phyloP scores from a whole-genome alignment of 2,329 filamentous ascomycete genomes.

The Aspergillus sp. region DNA sequence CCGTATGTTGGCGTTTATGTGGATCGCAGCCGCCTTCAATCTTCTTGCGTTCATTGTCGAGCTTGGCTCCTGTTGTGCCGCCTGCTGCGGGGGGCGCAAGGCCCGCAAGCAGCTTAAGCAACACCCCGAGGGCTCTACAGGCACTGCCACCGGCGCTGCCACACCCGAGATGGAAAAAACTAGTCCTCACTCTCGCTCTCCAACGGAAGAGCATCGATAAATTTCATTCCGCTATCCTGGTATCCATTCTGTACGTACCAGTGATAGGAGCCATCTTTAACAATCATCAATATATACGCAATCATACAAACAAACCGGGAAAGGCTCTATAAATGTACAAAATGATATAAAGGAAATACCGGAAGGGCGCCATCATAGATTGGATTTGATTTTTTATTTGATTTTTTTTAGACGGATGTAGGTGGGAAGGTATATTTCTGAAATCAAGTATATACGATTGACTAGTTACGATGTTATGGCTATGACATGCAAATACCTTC shows the following conservation, averaged over 20 bases:
- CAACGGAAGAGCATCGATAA: slow-evolving; percentile 2
- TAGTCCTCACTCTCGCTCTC: slow-evolving; percentile 8
- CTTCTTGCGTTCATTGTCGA: slow-evolving; percentile 73
- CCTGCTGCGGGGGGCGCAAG: slow-evolving; percentile 43
- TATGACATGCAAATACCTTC: neutral
- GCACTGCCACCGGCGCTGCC: neutral
- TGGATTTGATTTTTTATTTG: neutral
- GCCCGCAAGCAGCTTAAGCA: slow-evolving; percentile 34
- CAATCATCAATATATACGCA: slow-evolving; percentile 5
- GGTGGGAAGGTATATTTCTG: neutral
- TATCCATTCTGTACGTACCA: slow-evolving; percentile 6
- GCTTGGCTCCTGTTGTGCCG: slow-evolving; percentile 73
- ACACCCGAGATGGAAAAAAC: slow-evolving; percentile 17
- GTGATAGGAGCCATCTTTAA: slow-evolving; percentile 3
- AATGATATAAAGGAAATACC: neutral
- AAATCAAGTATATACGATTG: neutral
- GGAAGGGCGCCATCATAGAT: neutral
- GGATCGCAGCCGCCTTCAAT: slow-evolving; percentile 70
- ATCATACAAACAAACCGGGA: neutral
- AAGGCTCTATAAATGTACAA: neutral
- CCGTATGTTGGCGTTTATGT: slow-evolving; percentile 86
- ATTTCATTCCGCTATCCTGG: neutral
- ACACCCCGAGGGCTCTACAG: slow-evolving; percentile 12
- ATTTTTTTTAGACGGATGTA: neutral
- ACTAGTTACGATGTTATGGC: slow-evolving; percentile 7